A percentile compares a stretch with the other conserved stretches of the same genome.
Conservation (phyloP, 1,139 yeast species). For the Scheffersomyces cryptocercus region DNA sequence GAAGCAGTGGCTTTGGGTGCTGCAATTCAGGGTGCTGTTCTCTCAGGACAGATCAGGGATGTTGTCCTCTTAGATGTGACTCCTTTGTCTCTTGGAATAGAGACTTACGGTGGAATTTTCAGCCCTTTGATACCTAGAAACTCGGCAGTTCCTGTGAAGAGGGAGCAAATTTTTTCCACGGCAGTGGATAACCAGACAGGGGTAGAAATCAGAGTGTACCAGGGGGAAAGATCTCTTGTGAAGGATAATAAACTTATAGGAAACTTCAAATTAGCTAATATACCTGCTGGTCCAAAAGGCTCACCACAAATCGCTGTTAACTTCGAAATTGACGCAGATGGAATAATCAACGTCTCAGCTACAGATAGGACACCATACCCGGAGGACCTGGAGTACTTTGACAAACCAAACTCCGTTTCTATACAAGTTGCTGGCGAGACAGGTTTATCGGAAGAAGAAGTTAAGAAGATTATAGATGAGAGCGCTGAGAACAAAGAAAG, state of each 20-base stretch:
- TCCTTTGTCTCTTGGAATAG: slow-evolving; percentile 77
- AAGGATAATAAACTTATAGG: slow-evolving; percentile 75
- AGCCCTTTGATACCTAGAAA: slow-evolving; percentile 77
- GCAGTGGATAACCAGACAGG: slow-evolving; percentile 87
- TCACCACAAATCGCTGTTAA: slow-evolving; percentile 72
- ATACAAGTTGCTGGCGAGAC: slow-evolving; percentile 72
- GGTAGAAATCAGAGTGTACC: slow-evolving; percentile 74
- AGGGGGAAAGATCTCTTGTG: slow-evolving; percentile 76
- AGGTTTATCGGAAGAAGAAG: slow-evolving; percentile 66
- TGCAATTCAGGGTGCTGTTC: slow-evolving; percentile 78
- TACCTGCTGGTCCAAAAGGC: slow-evolving; percentile 75
- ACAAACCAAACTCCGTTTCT: slow-evolving; percentile 45
- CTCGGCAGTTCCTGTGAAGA: slow-evolving; percentile 73
- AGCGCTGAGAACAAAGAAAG: slow-evolving; percentile 41
- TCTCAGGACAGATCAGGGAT: slow-evolving; percentile 68
- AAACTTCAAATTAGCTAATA: slow-evolving; percentile 64
- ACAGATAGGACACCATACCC: slow-evolving; percentile 60
- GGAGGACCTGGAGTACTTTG: slow-evolving; percentile 26
- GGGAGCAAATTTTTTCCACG: slow-evolving; percentile 72
- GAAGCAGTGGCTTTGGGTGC: slow-evolving; percentile 87
- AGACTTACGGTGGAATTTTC: slow-evolving; percentile 79
- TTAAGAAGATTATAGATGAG: slow-evolving; percentile 56
- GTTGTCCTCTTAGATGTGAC: slow-evolving; percentile 79
- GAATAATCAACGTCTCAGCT: slow-evolving; percentile 75
- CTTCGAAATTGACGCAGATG: slow-evolving; percentile 81